phyloP scores from a whole-genome alignment of 2,329 filamentous ascomycete genomes.

The Hypoxylon sp. region DNA sequence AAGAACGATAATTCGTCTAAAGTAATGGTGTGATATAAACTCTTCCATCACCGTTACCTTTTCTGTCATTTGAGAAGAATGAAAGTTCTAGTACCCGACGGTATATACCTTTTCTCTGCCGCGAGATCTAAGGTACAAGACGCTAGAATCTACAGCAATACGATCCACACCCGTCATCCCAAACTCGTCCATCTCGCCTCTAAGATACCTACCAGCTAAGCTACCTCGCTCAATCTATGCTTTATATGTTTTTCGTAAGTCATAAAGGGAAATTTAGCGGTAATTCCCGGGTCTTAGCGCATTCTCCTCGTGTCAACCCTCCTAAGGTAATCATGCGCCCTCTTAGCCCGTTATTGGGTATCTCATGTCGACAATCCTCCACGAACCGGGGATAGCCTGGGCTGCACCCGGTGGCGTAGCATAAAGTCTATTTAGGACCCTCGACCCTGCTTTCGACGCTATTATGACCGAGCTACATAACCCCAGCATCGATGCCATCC shows the following conservation, averaged over 20 bases:
- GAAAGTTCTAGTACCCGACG: neutral
- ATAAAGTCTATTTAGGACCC: constrained; percentile 45
- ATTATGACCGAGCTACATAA: neutral
- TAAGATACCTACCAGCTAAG: no score
- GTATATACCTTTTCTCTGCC: neutral
- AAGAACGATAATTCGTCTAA: neutral
- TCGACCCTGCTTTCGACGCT: constrained; percentile 39
- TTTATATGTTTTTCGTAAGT: neutral
- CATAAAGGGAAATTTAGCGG: neutral
- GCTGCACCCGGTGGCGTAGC: constrained; percentile 32
- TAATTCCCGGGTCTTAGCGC: neutral
- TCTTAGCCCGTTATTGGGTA: neutral
- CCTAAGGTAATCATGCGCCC: neutral
- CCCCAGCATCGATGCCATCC: neutral
- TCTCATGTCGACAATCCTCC: neutral
- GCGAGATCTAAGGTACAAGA: neutral
- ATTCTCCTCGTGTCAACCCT: neutral
- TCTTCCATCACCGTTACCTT: neutral
- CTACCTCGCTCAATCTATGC: neutral
- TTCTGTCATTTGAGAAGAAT: neutral
- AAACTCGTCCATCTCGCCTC: neutral
- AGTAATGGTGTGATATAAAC: neutral
- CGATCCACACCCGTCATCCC: neutral
- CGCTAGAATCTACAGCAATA: neutral
- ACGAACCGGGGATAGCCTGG: neutral